Evolutionary conservation across 2,329 filamentous ascomycete genomes (phyloP), one percentile per base, ranked within the genome.

Genomic region (Sporothrix dimorphospora): DNA sequence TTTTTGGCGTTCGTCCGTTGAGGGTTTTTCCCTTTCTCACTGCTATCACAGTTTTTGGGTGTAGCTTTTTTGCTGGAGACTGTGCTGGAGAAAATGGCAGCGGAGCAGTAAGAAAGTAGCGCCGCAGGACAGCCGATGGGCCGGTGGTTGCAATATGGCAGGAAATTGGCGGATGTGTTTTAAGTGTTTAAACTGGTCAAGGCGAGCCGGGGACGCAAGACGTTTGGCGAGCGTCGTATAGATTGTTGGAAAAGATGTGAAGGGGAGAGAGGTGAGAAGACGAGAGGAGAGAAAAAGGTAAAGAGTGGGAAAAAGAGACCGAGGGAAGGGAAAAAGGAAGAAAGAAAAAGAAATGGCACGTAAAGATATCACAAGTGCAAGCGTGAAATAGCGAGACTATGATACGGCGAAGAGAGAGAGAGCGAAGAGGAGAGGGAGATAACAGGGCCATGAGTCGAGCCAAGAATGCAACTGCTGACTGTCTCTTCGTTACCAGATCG

Each of bases 41-140:
- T 12, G 24, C 12, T 45, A 45, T 27, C n/a, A 24, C 57, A 12
- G 24, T n/a, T 47, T 11, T 49, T 34, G 4, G 5, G 4, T 66
- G 19, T 8, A 16, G 14, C 9, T 1, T 21, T n/a, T n/a, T 45
- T 45, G 42, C 42, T 45, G 47, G 1, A 49, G 45, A 16, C 45
- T 24, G n/a, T 66, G 61, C 21, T 42, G 34, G 11, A 19, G 55
- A 57, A 42, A 30, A 55, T 65, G 51, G 30, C 55, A 59, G 55
- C 38, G 30, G 30, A 59, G 30, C 27, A 45, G 53, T 55, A 19
- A 34, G 24, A 27, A 27, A 51, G 51, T 24, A 70, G 40, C 69
- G 55, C 69, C 55, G 69, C 53, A 70, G 69, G 55, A 51, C 42
- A 63, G 53, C 24, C 68, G 68, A 51, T 61, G 30, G 24, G 42